phyloP scores from a whole-genome alignment of 2,329 filamentous ascomycete genomes.

The Botrytis porri region DNA sequence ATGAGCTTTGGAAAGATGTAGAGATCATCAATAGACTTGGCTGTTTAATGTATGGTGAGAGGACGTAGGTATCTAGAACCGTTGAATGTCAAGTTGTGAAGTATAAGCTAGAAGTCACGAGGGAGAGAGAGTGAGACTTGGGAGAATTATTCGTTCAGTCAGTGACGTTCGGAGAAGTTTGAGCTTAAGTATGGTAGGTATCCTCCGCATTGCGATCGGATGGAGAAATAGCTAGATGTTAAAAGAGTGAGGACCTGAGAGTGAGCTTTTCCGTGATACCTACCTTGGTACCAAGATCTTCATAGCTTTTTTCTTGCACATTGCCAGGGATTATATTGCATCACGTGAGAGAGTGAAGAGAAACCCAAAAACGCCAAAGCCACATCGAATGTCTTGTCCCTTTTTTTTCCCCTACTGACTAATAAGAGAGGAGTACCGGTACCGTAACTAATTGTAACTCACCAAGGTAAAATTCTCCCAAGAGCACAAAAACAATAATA shows the following conservation, averaged over 20 bases:
- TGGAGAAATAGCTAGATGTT: background rate
- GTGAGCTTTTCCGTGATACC: background rate
- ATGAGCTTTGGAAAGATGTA: background rate
- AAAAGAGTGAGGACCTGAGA: background rate
- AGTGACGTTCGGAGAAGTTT: background rate
- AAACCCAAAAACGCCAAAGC: background rate
- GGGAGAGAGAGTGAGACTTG: background rate
- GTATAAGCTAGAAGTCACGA: background rate
- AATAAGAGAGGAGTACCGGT: constrained; percentile 1
- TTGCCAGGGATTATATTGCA: background rate
- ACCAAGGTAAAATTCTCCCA: background rate
- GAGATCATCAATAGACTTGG: background rate
- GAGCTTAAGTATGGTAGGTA: background rate
- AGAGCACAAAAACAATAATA: background rate
- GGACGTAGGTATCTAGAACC: background rate
- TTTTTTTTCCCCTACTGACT: background rate
- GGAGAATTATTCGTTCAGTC: background rate
- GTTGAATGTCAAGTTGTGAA: background rate
- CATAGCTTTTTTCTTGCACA: background rate
- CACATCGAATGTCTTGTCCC: background rate
- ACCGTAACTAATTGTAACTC: background rate
- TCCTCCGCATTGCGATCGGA: no score
- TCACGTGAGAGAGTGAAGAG: background rate
- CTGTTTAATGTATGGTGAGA: background rate
- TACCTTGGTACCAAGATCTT: no score